Base-by-base conservation (phyloP, 2,329 filamentous ascomycete species). In the Tolypocladium sp. region DNA sequence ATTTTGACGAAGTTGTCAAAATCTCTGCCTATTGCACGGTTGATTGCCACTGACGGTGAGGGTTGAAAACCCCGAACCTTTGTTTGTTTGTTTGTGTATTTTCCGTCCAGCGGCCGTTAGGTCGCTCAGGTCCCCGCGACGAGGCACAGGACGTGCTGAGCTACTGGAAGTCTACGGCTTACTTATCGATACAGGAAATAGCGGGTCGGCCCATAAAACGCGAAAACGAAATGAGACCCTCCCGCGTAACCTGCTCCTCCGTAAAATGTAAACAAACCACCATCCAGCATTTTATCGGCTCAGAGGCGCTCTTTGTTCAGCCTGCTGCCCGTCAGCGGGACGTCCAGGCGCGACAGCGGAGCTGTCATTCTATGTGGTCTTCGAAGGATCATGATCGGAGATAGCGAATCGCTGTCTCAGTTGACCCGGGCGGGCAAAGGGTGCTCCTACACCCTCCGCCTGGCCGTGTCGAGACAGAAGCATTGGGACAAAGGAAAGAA, bases 281-380 rank as follows among this genome's bases (percentile, higher is more conserved):
- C 35, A 51, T 57, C 41, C 41, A 57, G 42, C 41, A 57, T 57
- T 44, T 57, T 20, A 51, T 46, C 41, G 41, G 55, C 41, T 44
- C 55, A 33, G 27, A 57, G 55, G 55, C 42, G 42, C 42, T 37
- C 44, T 22, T 20, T 33, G 22, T 44, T 20, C 17, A 33, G 56
- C 56, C n/a, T 25, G 42, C 12, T 57, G 33, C 56, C 56, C 56
- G 56, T 57, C 42, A 57, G 56, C 56, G 56, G 56, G 56, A 25
- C 33, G 42, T 37, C 42, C 42, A 57, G 33, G 56, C 42, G 56
- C 41, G 42, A 35, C 42, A 54, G 30, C 9, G 22, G 3, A 25
- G 2, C 4, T 25, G 8, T 6, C n/a, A 44, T 44, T 25, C 41
- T 22, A 12, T 41, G 20, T 30, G 27, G 27, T 30, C 27, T 30